Evolutionary conservation across 305 asterid genomes (phyloP).

Genomic region (Plantago coronopus): DNA sequence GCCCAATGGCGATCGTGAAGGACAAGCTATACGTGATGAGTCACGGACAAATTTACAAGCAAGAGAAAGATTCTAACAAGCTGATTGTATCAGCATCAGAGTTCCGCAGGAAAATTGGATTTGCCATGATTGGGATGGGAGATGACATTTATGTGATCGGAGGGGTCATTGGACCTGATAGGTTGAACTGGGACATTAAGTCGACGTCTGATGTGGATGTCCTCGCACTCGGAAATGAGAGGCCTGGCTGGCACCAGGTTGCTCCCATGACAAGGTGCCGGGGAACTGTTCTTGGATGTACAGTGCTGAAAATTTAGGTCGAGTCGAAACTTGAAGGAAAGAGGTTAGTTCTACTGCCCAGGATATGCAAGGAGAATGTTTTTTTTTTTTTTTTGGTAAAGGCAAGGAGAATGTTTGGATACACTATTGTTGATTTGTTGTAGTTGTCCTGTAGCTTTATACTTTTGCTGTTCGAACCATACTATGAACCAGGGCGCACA

Average conservation of each 20-base stretch:
- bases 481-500: neutral
- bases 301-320: conserved; percentile 69
- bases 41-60: conserved; percentile 74
- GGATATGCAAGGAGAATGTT: conserved; percentile 25
- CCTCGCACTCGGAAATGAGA: conserved; percentile 69
- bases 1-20: conserved; percentile 83
- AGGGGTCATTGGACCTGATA: conserved; percentile 86
- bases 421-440: conserved; percentile 25
- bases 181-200: conserved; percentile 81
- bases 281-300: conserved; percentile 88
- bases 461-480: conserved; percentile 18
- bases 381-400: no score
- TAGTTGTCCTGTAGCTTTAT: conserved; percentile 30
- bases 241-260: conserved; percentile 79
- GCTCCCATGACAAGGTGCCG: conserved; percentile 83
- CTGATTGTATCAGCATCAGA: conserved; percentile 71
- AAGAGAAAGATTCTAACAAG: conserved; percentile 59
- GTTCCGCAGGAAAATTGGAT: conserved; percentile 72
- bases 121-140: conserved; percentile 78
- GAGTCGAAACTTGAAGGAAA: conserved; percentile 7
- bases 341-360: conserved; percentile 11
- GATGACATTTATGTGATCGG: conserved; percentile 84
- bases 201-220: conserved; percentile 69
- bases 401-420: conserved; percentile 30
- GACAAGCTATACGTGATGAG: conserved; percentile 88